Base-by-base conservation (phyloP, 176 grass and related monocot species). In the Juncus inflexus region DNA sequence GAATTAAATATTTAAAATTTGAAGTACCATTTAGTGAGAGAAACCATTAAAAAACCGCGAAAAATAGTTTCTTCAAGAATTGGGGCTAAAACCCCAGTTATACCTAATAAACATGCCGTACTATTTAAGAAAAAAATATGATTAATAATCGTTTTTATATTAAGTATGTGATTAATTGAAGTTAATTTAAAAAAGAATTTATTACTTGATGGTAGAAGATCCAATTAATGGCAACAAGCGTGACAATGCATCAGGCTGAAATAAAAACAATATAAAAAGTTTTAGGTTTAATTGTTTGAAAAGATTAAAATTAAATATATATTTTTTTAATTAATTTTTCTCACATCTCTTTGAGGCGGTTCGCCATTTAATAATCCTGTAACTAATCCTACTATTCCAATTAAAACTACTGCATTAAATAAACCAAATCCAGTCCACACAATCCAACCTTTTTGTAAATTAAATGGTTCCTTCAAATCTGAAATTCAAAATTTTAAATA, bases 21-120 rank as follows among this genome's bases (percentile, higher is more conserved):
- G 72, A 61, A 6, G 69, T 84, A 97, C 88, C 89, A 91, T 75
- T 97, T 92, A 72, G 82, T 92, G 58, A 97, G 73, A 69, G 94
- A 86, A 62, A 73, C 94, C 88, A 97, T 82, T 35, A 97, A 67
- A 80, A 97, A 97, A 57, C 94, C 94, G 72, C 94, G 71, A 83
- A 97, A 97, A 38, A 97, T 36, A 52, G 94, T 97, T 72, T 97
- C 94, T 83, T 97, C 94, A 56, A 97, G 67, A 78, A 97, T 40
- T 62, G 94, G 94, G 8, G 94, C 94, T 68, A 92, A 67, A 91
- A 97, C 84, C 67, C 88, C 94, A 54, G 94, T 97, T 53, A 89
- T 81, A 53, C 84, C 82, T 62, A 97, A 70, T 66, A 97, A 78
- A 84, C 68, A 92, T 40, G 83, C 85, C 81, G 88, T 99, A 63